Base-by-base conservation (phyloP, 2,329 filamentous ascomycete genomes). In the Hypoxylon sp. region DNA sequence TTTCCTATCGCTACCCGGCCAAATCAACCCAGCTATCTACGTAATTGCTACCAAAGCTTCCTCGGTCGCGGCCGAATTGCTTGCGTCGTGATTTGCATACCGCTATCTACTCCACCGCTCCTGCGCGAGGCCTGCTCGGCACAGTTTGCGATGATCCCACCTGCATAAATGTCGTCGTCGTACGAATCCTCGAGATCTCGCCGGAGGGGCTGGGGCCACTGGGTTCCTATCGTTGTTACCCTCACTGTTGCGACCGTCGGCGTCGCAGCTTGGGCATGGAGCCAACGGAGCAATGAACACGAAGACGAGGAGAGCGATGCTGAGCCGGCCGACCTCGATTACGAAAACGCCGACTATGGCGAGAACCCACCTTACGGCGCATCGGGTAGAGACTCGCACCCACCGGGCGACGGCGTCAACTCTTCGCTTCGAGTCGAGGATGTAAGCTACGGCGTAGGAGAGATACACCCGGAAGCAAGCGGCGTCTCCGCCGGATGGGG, bases 251-350 rank as follows among this genome's bases (percentile, higher is more conserved):
- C 95, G 65, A 93, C 94, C 21, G 90, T 92, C 59, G 94, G 94
- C 32, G 81, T 97, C 50, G 94, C 90, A 55, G 93, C 93, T 61
- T 98, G 95, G 95, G 88, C 94, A 65, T 97, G 94, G 94, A 96
- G 91, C 78, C 94, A 97, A 81, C 90, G 93, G 74, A 88, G 86
- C 74, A 90, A 92, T 70, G 87, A 90, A 63, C 90, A 93, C 56
- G 90, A 94, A 27, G 86, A 89, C 56, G 85, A 87, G 61, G 85
- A 89, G 67, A 83, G 85, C 68, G 86, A 88, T 56, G 81, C 83
- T 58, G 81, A 82, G 73, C 83, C 83, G 59, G 83, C 83, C 59
- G 74, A 72, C 65, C 78, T 84, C 63, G 84, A 87, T 72, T 86
- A 87, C 69, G 79, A 82, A 29, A 78, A 80, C 57, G 79, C 78